Percentiles rank a stretch among this genome's conserved stretches.
These are phyloP conservation scores for Leptomonas seymouri DNA, from an alignment of 208 protist genomes.

Conservation along the genomic window DNA sequence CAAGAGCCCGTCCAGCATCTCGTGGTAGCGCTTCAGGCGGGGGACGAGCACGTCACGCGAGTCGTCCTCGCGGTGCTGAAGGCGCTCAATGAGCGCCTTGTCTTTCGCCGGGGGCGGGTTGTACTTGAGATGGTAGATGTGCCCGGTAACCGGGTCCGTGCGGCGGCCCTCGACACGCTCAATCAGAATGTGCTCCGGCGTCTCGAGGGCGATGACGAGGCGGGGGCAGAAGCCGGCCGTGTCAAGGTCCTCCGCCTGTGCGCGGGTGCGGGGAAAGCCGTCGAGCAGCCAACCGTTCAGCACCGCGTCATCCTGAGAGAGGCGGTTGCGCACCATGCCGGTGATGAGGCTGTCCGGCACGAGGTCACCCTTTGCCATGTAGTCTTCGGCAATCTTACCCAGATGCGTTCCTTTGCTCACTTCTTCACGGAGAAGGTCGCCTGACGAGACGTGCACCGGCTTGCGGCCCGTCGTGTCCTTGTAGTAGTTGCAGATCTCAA, in stretches of 20 bases:
- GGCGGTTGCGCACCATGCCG: conserved; percentile 63
- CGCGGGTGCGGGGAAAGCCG: conserved; percentile 87
- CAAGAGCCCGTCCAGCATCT: conserved; percentile 54
- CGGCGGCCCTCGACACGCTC: conserved; percentile 88
- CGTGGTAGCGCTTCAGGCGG: conserved; percentile 81
- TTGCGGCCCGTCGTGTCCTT: conserved; percentile 32
- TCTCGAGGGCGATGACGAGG: conserved; percentile 72
- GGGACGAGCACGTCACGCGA: conserved; percentile 58
- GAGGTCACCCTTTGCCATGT: conserved; percentile 68
- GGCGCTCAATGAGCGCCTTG: conserved; percentile 66
- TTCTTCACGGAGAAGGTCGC: conserved; percentile 82
- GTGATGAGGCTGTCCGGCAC: conserved; percentile 82
- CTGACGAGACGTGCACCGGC: conserved; percentile 85
- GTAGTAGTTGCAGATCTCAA: conserved; percentile 58
- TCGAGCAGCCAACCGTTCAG: conserved; percentile 91
- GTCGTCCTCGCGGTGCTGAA: conserved; percentile 89
- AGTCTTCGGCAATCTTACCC: conserved; percentile 63
- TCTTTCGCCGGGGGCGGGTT: conserved; percentile 85
- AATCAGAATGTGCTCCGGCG: conserved; percentile 72
- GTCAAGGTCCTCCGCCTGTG: conserved; percentile 82
- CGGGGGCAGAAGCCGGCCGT: conserved; percentile 63
- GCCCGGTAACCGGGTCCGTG: conserved; percentile 80
- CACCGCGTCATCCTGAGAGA: conserved; percentile 69
- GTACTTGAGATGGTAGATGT: conserved; percentile 89
- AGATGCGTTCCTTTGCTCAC: conserved; percentile 53